Evolutionary conservation across 2,329 filamentous ascomycete genomes (phyloP).

Genomic region (Colletotrichum aenigma): DNA sequence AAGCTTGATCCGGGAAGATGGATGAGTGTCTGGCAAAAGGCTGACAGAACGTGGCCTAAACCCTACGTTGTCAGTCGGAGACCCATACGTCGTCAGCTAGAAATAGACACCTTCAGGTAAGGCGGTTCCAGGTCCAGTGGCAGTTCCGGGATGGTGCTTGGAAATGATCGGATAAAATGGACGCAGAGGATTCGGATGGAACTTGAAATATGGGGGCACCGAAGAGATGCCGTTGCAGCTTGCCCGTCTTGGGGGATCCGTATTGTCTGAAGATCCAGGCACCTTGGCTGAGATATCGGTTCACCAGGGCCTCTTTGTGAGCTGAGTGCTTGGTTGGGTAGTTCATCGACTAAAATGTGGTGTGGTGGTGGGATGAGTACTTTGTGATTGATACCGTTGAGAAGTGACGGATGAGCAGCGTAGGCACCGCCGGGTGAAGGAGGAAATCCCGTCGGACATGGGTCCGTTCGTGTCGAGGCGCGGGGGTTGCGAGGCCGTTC

Average conservation of each 20-base stretch:
- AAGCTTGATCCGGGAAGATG: background rate
- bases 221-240: background rate
- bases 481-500: background rate
- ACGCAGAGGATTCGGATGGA: background rate
- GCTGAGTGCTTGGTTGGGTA: background rate
- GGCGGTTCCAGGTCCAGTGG: background rate
- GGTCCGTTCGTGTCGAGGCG: background rate
- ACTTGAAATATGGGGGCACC: background rate
- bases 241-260: background rate
- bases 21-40: background rate
- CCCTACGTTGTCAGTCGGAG: background rate
- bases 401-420: background rate
- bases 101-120: background rate
- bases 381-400: background rate
- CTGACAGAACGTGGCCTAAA: background rate
- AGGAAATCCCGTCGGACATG: background rate
- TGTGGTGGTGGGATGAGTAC: conserved; percentile 14
- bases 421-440: background rate
- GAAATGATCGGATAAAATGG: conserved; percentile 1
- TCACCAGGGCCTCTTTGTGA: background rate
- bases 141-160: background rate
- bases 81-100: background rate
- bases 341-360: background rate
- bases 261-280: background rate
- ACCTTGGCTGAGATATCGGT: background rate